A percentile compares a stretch with the other conserved stretches of the same genome.
phyloP scores from a whole-genome alignment of 2,329 filamentous ascomycete species.

The Gliomastix tumulicola region DNA sequence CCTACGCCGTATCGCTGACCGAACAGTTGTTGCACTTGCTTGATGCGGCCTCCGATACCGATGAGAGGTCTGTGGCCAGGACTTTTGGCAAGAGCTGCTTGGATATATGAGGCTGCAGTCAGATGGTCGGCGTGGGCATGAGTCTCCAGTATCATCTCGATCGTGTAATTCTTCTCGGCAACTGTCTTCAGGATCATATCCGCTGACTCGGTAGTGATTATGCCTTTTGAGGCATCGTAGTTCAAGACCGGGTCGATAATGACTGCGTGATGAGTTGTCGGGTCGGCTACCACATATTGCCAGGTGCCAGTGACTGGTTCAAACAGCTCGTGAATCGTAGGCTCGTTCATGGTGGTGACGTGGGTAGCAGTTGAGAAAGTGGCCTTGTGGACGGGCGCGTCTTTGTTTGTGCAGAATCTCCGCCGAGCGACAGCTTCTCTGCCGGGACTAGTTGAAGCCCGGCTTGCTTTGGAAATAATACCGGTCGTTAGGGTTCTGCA shows the following conservation, averaged over 20 bases:
- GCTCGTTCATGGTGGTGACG: constrained; percentile 12
- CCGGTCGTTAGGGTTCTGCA: too few relatives aligned
- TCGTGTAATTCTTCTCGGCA: constrained; percentile 32
- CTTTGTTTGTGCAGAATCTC: too few relatives aligned
- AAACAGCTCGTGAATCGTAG: constrained; percentile 28
- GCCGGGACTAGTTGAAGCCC: too few relatives aligned
- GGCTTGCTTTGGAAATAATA: too few relatives aligned
- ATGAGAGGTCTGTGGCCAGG: constrained; percentile 32
- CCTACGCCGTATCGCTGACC: constrained; percentile 38
- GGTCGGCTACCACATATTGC: constrained; percentile 55
- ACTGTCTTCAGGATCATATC: constrained; percentile 41
- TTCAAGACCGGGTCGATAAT: constrained; percentile 59
- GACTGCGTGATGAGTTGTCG: constrained; percentile 34
- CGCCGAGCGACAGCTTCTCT: too few relatives aligned
- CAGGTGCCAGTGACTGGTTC: constrained; percentile 41
- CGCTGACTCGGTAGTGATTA: constrained; percentile 42
- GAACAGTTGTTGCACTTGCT: constrained; percentile 42
- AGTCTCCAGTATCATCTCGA: constrained; percentile 52
- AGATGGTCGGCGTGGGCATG: constrained; percentile 56
- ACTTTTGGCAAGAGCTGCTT: constrained; percentile 27
- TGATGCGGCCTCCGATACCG: constrained; percentile 49
- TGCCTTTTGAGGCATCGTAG: constrained; percentile 33
- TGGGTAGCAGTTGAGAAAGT: too few relatives aligned
- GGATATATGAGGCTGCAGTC: constrained; percentile 52
- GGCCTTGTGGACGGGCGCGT: too few relatives aligned